Evolutionary conservation across 78 protist species (phyloP).

Genomic region (Bodo saltans): DNA sequence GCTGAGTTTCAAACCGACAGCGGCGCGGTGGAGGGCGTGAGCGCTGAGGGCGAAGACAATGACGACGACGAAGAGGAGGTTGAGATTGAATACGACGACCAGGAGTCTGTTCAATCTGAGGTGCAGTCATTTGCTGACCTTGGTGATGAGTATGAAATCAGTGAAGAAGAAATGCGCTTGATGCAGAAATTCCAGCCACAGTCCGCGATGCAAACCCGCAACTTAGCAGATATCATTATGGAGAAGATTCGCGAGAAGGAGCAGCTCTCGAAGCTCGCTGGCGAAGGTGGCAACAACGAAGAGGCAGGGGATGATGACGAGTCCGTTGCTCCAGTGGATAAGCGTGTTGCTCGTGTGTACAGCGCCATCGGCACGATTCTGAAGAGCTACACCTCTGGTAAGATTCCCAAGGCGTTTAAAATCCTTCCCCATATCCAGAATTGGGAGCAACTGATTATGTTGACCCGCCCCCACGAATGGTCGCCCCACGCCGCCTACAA

Average conservation of each 20-base stretch:
- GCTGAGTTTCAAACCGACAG: too few species aligned
- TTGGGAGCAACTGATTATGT: constrained; percentile 88
- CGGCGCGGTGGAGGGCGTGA: too few species aligned
- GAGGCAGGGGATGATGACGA: neutral
- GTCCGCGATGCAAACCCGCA: constrained; percentile 1
- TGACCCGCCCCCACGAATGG: constrained; percentile 90
- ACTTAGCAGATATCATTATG: constrained; percentile 33
- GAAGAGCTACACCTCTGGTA: constrained; percentile 71
- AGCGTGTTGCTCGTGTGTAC: constrained; percentile 10
- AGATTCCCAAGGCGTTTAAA: constrained; percentile 90
- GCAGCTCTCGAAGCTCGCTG: neutral
- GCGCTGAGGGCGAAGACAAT: neutral
- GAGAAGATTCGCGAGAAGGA: constrained; percentile 20
- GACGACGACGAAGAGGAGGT: constrained; percentile 4
- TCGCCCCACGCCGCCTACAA: constrained; percentile 63
- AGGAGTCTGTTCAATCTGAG: neutral
- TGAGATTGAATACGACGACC: constrained; percentile 32
- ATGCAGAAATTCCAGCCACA: constrained; percentile 26
- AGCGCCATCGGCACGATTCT: constrained; percentile 69
- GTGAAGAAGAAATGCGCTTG: constrained; percentile 13
- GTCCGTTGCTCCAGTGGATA: neutral
- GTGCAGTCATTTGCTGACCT: neutral
- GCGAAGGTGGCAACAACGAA: too few species aligned
- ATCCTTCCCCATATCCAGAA: constrained; percentile 77
- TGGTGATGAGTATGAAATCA: neutral